A percentile compares a stretch with the other conserved stretches of the same genome.
Evolutionary conservation across 495 filamentous ascomycete species (phyloP).

Genomic region (Chaetomidium leptoderma): DNA sequence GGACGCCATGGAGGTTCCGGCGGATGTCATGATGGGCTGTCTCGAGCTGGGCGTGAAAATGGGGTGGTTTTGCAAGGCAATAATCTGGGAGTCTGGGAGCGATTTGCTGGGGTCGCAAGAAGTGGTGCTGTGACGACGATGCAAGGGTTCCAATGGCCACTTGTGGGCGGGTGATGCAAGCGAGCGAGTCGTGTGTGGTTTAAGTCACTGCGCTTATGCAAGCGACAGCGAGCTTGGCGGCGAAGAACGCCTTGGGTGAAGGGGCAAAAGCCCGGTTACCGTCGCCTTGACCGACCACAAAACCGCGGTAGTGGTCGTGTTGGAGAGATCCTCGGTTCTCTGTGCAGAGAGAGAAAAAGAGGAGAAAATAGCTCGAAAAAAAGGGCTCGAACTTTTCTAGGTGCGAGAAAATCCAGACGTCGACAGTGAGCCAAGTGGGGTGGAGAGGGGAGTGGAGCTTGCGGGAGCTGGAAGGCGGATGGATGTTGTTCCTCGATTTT

Average conservation of each 20-base stretch:
- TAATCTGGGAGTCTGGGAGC: background rate
- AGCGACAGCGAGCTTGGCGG: conserved; percentile 33
- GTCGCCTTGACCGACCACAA: conserved; percentile 25
- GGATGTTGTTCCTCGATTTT: conserved; percentile 10
- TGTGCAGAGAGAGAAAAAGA: conserved; percentile 9
- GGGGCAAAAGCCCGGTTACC: conserved; percentile 28
- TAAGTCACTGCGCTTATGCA: conserved; percentile 34
- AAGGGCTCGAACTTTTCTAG: conserved; percentile 7
- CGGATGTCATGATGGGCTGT: conserved; percentile 24
- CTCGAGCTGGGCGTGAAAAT: background rate
- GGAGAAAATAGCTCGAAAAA: conserved; percentile 11
- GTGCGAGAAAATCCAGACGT: conserved; percentile 17
- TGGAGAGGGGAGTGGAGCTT: conserved; percentile 14
- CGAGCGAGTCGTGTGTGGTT: conserved; percentile 16
- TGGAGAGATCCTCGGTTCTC: conserved; percentile 9
- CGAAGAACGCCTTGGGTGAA: conserved; percentile 30
- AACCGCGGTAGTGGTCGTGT: conserved; percentile 25
- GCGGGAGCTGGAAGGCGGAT: conserved; percentile 7
- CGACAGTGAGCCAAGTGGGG: conserved; percentile 16
- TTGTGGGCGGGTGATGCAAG: conserved; percentile 23
- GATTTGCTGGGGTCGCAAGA: background rate
- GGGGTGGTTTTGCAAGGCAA: background rate
- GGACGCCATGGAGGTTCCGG: conserved; percentile 28
- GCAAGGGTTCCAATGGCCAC: conserved; percentile 7
- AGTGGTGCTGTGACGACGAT: background rate